A percentile compares a stretch with the other conserved stretches of the same genome.
These are phyloP conservation scores for Plectosphaerella sp. DNA, from an alignment of 2,329 filamentous ascomycete species.

Conservation along the genomic window DNA sequence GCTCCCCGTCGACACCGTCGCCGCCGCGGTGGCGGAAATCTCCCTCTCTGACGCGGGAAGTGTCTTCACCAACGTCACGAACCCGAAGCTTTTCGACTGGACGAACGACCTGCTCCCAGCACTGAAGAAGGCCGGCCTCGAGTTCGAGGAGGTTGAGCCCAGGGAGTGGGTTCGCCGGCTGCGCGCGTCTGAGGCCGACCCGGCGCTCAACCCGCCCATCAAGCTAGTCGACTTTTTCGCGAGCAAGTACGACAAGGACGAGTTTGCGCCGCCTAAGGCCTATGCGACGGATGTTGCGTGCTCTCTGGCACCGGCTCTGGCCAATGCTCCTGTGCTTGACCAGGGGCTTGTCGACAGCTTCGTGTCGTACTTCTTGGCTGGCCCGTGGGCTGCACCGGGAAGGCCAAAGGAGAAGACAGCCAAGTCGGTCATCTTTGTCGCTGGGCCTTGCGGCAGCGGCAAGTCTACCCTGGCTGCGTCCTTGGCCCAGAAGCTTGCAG, in stretches of 20 bases:
- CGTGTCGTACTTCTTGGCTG: slow-evolving; percentile 24
- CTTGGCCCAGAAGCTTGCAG: slow-evolving; percentile 20
- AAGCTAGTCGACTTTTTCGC: slow-evolving; percentile 50
- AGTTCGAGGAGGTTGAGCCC: slow-evolving; percentile 38
- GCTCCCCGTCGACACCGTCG: slow-evolving; percentile 41
- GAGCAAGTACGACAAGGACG: slow-evolving; percentile 28
- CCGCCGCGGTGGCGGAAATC: slow-evolving; percentile 33
- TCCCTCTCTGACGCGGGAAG: slow-evolving; percentile 19
- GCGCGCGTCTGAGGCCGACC: slow-evolving; percentile 36
- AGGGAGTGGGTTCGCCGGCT: slow-evolving; percentile 39
- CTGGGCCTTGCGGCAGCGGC: slow-evolving; percentile 35
- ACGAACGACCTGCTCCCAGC: slow-evolving; percentile 43
- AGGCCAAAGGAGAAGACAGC: slow-evolving; percentile 21
- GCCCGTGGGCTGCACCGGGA: slow-evolving; percentile 32
- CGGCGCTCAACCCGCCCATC: slow-evolving; percentile 42
- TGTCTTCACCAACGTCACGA: slow-evolving; percentile 43
- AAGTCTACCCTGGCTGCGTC: slow-evolving; percentile 30
- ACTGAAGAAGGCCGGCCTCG: slow-evolving; percentile 35
- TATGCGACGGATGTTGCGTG: slow-evolving; percentile 32
- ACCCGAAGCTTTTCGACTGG: slow-evolving; percentile 44
- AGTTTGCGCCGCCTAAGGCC: slow-evolving; percentile 37
- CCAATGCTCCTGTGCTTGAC: slow-evolving; percentile 25
- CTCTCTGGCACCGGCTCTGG: slow-evolving; percentile 40
- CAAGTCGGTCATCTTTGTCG: slow-evolving; percentile 26
- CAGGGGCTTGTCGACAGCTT: slow-evolving; percentile 31